Evolutionary conservation across 495 filamentous ascomycete species (phyloP).

Genomic region (Aspergillus leporis): DNA sequence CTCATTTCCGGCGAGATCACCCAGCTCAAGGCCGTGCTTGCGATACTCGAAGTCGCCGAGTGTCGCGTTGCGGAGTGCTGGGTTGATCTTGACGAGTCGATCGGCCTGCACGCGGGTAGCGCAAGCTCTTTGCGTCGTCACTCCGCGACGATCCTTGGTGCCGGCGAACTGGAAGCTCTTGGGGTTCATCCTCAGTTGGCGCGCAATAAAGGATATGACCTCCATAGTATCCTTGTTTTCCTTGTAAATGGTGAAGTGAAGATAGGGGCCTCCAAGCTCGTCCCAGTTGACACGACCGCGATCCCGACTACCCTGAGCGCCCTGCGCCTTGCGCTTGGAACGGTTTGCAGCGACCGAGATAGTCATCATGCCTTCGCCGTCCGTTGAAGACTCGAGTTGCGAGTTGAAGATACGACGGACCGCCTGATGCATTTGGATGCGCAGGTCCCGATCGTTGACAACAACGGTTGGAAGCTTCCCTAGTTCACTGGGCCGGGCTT

Average conservation of each 20-base stretch:
- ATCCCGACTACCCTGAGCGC: constrained; percentile 26
- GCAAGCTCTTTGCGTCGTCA: constrained; percentile 82
- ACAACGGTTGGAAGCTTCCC: constrained; percentile 39
- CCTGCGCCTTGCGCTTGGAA: constrained; percentile 34
- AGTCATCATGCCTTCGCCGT: constrained; percentile 57
- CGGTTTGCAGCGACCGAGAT: constrained; percentile 53
- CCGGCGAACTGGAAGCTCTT: constrained; percentile 82
- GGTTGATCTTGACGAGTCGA: constrained; percentile 62
- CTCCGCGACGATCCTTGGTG: constrained; percentile 90
- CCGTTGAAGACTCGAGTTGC: constrained; percentile 64
- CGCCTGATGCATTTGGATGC: constrained; percentile 62
- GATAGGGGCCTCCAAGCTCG: constrained; percentile 71
- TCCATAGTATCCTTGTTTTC: constrained; percentile 99
- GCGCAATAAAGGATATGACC: constrained; percentile 69
- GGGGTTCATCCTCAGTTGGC: constrained; percentile 64
- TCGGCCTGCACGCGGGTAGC: constrained; percentile 64
- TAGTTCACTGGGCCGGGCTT: constrained; percentile 41
- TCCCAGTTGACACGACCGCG: constrained; percentile 52
- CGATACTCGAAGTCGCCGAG: constrained; percentile 78
- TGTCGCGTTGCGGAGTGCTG: constrained; percentile 58
- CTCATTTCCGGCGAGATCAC: constrained; percentile 84
- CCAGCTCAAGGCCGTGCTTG: constrained; percentile 69
- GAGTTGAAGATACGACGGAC: constrained; percentile 69
- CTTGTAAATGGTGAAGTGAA: constrained; percentile 95
- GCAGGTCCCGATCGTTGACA: constrained; percentile 59